These are phyloP conservation scores for Syncephalastrum monosporum DNA, from an alignment of 371 early-diverging fungal species.

Conservation along the genomic window DNA sequence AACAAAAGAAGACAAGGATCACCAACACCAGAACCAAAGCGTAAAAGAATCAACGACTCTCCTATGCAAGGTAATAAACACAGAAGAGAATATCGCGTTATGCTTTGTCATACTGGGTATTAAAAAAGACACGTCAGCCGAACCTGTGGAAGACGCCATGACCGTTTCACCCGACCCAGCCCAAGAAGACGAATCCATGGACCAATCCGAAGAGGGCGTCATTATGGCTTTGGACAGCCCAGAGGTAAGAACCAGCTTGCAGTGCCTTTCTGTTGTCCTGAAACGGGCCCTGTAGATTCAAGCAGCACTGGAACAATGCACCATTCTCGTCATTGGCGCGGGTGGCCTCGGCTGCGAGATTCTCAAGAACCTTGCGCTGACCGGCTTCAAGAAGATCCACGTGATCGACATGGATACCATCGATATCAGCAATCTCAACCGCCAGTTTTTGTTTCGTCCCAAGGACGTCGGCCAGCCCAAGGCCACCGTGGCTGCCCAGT, in stretches of 20 bases:
- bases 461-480: conserved; percentile 83
- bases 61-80: too few species aligned
- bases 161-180: too few species aligned
- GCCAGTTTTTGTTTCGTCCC: conserved; percentile 95
- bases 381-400: conserved; percentile 85
- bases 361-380: conserved; percentile 90
- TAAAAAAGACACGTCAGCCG: too few species aligned
- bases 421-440: conserved; percentile 97
- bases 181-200: too few species aligned
- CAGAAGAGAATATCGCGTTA: too few species aligned
- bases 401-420: conserved; percentile 98
- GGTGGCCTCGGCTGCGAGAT: conserved; percentile 99
- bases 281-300: conserved; percentile 18
- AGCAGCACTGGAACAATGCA: conserved; percentile 30
- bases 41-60: too few species aligned
- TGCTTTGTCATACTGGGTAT: too few species aligned
- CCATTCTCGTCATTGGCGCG: conserved; percentile 82
- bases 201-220: conserved; percentile 8
- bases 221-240: conserved; percentile 12
- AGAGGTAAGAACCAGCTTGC: background rate
- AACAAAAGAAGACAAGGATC: too few species aligned
- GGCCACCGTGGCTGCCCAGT: conserved; percentile 87
- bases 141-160: too few species aligned
- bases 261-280: background rate
- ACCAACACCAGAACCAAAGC: too few species aligned